Evolutionary conservation across 345 rosid genomes (phyloP).

Genomic region (Trapa incisa): DNA sequence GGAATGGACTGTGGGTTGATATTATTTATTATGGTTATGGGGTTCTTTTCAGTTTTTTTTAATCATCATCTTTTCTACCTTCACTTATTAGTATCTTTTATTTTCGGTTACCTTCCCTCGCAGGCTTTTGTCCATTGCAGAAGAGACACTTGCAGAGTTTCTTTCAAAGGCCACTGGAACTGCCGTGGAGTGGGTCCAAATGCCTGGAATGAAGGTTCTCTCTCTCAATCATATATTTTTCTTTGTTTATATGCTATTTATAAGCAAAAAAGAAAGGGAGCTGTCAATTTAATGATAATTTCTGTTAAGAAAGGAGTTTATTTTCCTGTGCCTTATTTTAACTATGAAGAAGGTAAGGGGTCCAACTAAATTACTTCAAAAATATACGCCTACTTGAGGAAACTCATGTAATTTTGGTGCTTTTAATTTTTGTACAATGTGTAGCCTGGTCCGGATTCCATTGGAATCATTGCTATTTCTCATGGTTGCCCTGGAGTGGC

Average conservation of each 20-base stretch:
- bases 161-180: slow-evolving; percentile 99
- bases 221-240: not conserved
- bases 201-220: slow-evolving; percentile 99
- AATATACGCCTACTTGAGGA: not conserved
- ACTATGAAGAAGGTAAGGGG: not conserved
- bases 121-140: slow-evolving; percentile 99
- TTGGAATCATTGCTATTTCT: slow-evolving; percentile 99
- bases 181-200: slow-evolving; percentile 99
- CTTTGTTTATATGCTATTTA: not conserved
- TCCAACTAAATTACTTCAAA: not conserved
- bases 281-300: not conserved
- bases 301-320: not conserved
- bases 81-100: not conserved
- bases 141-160: slow-evolving; percentile 99
- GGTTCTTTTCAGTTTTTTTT: slow-evolving; percentile 29
- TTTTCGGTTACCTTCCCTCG: slow-evolving; percentile 3
- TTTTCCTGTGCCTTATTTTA: not conserved
- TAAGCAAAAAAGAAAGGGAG: not conserved
- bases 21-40: slow-evolving; percentile 18
- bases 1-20: slow-evolving; percentile 8
- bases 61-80: slow-evolving; percentile 8
- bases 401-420: not conserved
- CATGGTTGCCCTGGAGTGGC: slow-evolving; percentile 99
- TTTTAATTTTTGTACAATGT: slow-evolving; percentile 3
- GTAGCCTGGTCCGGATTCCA: slow-evolving; percentile 99